Evolutionary conservation across 2,329 filamentous ascomycete species (phyloP).

Genomic region (Beauveria brongniartii): DNA sequence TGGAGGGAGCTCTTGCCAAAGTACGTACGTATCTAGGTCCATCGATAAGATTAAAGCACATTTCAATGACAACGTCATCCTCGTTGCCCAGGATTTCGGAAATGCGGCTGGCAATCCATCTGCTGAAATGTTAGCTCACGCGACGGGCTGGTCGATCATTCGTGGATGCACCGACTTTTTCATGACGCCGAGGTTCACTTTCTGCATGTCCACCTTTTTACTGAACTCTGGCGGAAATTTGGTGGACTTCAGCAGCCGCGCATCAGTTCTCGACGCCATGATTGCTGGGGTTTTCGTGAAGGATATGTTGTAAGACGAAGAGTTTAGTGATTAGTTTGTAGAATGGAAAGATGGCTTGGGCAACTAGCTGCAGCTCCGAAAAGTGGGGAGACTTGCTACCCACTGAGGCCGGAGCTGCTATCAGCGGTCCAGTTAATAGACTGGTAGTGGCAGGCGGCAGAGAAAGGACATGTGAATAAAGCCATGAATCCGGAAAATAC

Average conservation of each 20-base stretch:
- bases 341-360: neutral
- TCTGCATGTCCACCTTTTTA: constrained; percentile 92
- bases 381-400: neutral
- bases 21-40: constrained; percentile 63
- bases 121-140: constrained; percentile 29
- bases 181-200: constrained; percentile 96
- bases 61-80: constrained; percentile 91
- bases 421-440: neutral
- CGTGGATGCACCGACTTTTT: constrained; percentile 66
- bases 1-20: constrained; percentile 13
- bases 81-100: constrained; percentile 83
- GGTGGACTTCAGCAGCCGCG: constrained; percentile 80
- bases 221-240: constrained; percentile 93
- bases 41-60: constrained; percentile 65
- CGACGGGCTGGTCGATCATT: neutral
- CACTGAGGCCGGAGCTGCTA: neutral
- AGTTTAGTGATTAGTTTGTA: neutral
- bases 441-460: neutral
- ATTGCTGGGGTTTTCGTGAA: constrained; percentile 16
- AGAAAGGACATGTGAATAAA: neutral
- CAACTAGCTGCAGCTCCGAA: neutral
- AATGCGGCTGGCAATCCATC: constrained; percentile 89
- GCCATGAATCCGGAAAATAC: neutral
- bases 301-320: neutral
- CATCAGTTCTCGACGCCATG: constrained; percentile 81